Percentiles rank a stretch among this genome's conserved stretches.
Conservation (phyloP, 179 eudicot species). For the Sideroxylon spinosum region DNA sequence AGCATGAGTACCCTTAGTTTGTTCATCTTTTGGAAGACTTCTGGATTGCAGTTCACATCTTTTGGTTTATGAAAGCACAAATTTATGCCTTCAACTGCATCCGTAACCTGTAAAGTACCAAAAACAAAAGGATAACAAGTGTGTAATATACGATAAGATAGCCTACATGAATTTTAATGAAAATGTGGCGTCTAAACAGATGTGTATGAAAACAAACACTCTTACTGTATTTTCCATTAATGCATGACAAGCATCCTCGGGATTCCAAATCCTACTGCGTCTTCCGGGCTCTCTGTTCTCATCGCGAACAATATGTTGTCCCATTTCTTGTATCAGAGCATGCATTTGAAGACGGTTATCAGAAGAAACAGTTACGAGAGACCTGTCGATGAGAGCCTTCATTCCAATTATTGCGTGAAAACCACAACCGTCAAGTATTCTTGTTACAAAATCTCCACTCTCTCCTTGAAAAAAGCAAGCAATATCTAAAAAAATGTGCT, state of each 20-base stretch:
- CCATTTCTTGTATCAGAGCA: slow-evolving; percentile 11
- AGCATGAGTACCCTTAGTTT: neutral
- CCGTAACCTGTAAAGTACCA: neutral
- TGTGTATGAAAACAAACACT: too few species aligned
- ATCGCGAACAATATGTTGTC: neutral
- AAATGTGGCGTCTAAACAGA: too few species aligned
- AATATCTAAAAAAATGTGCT: slow-evolving; percentile 7
- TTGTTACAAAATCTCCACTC: neutral
- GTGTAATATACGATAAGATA: too few species aligned
- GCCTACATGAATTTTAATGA: too few species aligned
- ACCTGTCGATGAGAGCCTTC: neutral
- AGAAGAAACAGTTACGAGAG: neutral
- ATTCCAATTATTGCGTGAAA: neutral
- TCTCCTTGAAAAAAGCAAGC: neutral
- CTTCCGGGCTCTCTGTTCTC: slow-evolving; percentile 5
- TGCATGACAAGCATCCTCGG: neutral
- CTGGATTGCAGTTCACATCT: neutral
- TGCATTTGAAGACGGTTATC: neutral
- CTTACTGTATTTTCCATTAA: neutral
- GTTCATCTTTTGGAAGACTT: neutral
- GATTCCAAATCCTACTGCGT: slow-evolving; percentile 11
- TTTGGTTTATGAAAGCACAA: neutral
- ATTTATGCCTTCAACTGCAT: neutral
- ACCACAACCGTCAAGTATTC: neutral
- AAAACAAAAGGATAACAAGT: too few species aligned